These are phyloP conservation scores for Fusarium poae DNA, from an alignment of 2,329 filamentous ascomycete species.

Conservation along the genomic window DNA sequence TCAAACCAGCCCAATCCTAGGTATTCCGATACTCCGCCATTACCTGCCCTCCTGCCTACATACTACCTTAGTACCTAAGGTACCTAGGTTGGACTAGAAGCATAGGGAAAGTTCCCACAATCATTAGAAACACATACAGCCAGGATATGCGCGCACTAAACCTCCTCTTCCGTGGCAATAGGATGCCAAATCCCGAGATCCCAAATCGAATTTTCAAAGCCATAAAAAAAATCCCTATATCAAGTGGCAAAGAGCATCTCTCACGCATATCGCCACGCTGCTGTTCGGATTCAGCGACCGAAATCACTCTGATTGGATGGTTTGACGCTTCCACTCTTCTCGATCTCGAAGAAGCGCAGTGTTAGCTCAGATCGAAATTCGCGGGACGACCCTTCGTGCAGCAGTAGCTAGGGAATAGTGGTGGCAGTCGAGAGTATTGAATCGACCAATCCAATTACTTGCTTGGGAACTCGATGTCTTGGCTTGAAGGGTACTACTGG, in stretches of 20 bases:
- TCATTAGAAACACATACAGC: conserved; percentile 18
- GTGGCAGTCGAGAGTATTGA: conserved; percentile 5
- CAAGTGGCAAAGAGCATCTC: conserved; percentile 30
- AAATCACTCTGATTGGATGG: conserved; percentile 33
- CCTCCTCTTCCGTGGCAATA: conserved; percentile 21
- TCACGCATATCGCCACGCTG: conserved; percentile 24
- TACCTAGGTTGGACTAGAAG: not conserved
- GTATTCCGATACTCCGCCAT: conserved; percentile 11
- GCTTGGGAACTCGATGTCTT: not conserved
- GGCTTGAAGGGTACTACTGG: conserved; percentile 16
- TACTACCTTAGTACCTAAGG: too few species aligned
- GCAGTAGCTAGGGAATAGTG: conserved; percentile 22
- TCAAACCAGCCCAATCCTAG: not conserved
- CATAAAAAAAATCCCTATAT: conserved; percentile 4
- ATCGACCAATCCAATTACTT: conserved; percentile 11
- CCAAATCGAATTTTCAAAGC: conserved; percentile 14
- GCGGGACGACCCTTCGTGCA: conserved; percentile 47
- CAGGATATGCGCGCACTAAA: conserved; percentile 9
- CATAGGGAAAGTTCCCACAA: conserved; percentile 22
- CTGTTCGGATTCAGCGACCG: conserved; percentile 23
- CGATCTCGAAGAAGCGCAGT: conserved; percentile 49
- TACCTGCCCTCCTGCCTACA: not conserved
- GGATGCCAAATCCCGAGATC: conserved; percentile 5
- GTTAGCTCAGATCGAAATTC: conserved; percentile 50
- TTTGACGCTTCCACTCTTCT: conserved; percentile 14